Evolutionary conservation across 768 basidiomycete species (phyloP).

Genomic region (Suillus clintonianus): DNA sequence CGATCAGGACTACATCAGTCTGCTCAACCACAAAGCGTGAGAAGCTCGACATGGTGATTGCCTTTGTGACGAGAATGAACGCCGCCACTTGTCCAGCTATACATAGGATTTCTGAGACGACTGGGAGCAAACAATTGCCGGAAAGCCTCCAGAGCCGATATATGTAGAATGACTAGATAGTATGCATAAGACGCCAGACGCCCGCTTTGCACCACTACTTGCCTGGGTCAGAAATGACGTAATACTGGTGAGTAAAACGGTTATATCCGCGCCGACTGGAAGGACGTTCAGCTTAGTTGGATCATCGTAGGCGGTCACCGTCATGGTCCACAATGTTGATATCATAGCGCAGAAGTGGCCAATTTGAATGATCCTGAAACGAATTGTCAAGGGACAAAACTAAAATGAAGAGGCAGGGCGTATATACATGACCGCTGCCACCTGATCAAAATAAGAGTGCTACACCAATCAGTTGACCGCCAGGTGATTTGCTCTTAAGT

Average conservation of each 20-base stretch:
- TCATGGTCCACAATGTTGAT: background rate
- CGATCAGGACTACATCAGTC: background rate
- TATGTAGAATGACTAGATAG: slow-evolving; percentile 1
- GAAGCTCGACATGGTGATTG: background rate
- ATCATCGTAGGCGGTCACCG: background rate
- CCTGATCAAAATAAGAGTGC: background rate
- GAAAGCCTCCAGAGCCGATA: slow-evolving; percentile 3
- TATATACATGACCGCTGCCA: slow-evolving; percentile 3
- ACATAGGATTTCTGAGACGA: background rate
- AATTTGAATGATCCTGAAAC: background rate
- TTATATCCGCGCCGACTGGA: background rate
- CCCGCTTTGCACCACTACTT: background rate
- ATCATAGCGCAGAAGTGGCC: background rate
- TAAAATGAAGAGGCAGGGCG: background rate
- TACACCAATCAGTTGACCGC: background rate
- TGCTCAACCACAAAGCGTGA: background rate
- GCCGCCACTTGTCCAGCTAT: background rate
- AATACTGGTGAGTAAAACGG: background rate
- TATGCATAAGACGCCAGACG: background rate
- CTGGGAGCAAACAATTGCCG: background rate
- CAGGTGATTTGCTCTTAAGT: background rate
- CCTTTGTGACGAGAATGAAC: background rate
- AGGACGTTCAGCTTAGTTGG: background rate
- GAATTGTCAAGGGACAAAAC: background rate
- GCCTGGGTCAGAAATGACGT: background rate